These are phyloP conservation scores for Lasiodiplodia citricola DNA, from an alignment of 2,329 filamentous ascomycete genomes.

Conservation along the genomic window DNA sequence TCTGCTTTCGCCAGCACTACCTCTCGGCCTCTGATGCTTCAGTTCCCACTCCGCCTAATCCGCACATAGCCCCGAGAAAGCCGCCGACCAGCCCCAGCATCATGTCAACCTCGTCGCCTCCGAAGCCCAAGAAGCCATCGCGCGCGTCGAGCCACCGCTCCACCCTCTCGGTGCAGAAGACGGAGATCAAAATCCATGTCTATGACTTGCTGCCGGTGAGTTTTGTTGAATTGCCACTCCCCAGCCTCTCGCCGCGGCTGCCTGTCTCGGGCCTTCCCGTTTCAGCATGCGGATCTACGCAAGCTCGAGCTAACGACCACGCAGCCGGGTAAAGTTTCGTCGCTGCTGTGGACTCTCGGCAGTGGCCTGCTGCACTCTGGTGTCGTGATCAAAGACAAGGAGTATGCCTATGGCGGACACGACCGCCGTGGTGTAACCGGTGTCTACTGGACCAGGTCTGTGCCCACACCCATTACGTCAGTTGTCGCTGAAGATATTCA, in stretches of 20 bases:
- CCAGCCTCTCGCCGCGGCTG: neutral
- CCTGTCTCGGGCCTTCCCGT: conserved; percentile 10
- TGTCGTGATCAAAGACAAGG: conserved; percentile 77
- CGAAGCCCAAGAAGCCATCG: conserved; percentile 34
- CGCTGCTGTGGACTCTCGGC: conserved; percentile 77
- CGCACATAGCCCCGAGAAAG: conserved; percentile 23
- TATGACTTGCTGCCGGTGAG: conserved; percentile 76
- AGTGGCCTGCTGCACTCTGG: conserved; percentile 81
- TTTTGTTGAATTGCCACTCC: neutral
- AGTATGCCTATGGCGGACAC: conserved; percentile 88
- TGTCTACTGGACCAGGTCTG: conserved; percentile 76
- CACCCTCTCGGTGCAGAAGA: conserved; percentile 72
- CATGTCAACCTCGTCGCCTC: conserved; percentile 22
- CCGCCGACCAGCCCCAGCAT: conserved; percentile 13
- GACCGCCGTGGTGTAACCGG: conserved; percentile 72
- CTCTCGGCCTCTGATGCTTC: neutral
- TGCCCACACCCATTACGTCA: conserved; percentile 14
- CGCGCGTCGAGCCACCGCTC: conserved; percentile 60
- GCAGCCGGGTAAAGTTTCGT: conserved; percentile 75
- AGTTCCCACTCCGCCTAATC: conserved; percentile 18
- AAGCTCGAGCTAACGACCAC: conserved; percentile 4
- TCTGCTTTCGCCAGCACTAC: neutral
- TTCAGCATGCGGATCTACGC: conserved; percentile 17
- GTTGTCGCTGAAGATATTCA: neutral
- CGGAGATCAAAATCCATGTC: conserved; percentile 76